A percentile compares a stretch with the other conserved stretches of the same genome.
Evolutionary conservation across 2,329 filamentous ascomycete genomes (phyloP).

Genomic region (Saccharata proteae): DNA sequence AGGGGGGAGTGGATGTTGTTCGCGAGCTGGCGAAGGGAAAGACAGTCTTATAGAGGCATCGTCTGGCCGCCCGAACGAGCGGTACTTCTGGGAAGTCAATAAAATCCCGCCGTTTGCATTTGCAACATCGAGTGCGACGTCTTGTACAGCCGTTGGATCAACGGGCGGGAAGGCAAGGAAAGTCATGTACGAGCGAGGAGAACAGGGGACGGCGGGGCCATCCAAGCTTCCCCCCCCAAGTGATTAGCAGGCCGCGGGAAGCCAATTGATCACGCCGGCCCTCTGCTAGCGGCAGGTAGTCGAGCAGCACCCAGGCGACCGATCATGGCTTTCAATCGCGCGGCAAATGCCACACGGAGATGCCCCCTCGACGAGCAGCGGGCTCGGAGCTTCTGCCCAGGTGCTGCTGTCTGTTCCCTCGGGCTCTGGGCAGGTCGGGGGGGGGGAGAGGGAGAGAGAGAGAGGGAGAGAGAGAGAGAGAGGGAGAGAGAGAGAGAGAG

Average conservation of each 20-base stretch:
- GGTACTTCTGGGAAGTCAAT: slow-evolving; percentile 25
- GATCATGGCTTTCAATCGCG: no score
- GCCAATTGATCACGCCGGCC: slow-evolving; percentile 20
- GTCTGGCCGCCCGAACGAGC: slow-evolving; percentile 19
- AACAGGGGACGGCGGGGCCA: slow-evolving; percentile 10
- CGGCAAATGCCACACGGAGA: no score
- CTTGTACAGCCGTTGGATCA: slow-evolving; percentile 26
- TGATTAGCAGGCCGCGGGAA: slow-evolving; percentile 10
- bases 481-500: no score
- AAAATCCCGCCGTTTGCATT: slow-evolving; percentile 29
- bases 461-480: no score
- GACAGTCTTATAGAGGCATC: slow-evolving; percentile 27
- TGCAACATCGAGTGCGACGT: slow-evolving; percentile 28
- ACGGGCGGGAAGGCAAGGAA: slow-evolving; percentile 25
- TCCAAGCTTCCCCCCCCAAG: slow-evolving; percentile 14
- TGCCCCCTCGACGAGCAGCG: no score
- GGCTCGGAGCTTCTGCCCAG: no score
- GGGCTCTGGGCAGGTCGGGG: no score
- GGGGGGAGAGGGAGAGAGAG: no score
- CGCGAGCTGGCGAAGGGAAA: slow-evolving; percentile 6
- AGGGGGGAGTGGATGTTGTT: slow-evolving; percentile 3
- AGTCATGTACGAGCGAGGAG: slow-evolving; percentile 20
- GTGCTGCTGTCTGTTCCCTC: no score
- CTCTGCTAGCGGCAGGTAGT: no score
- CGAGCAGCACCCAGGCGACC: slow-evolving; percentile 8